Evolutionary conservation across 176 grass and related monocot genomes (phyloP).

Genomic region (Canna indica): DNA sequence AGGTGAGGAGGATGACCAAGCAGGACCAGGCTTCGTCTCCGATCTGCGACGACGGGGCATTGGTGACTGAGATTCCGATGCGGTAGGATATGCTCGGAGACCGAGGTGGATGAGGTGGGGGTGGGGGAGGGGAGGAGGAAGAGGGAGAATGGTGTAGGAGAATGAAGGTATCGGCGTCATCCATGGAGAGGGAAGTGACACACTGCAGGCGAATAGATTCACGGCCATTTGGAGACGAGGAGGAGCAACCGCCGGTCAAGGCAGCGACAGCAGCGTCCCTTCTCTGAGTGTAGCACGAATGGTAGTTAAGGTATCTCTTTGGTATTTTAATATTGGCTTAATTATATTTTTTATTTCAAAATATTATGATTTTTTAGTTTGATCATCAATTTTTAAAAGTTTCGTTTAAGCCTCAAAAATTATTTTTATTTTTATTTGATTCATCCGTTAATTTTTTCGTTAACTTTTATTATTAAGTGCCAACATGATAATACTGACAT

Average conservation of each 20-base stretch:
- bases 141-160: background rate
- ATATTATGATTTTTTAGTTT: no score
- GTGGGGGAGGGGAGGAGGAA: background rate
- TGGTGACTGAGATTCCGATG: background rate
- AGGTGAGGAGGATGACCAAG: slow-evolving; percentile 34
- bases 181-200: background rate
- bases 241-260: background rate
- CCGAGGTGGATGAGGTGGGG: background rate
- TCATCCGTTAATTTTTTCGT: no score
- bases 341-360: no score
- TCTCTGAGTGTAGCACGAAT: no score
- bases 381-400: no score
- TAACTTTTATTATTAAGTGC: no score
- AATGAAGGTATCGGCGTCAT: background rate
- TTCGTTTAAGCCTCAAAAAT: no score
- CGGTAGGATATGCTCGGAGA: slow-evolving; percentile 8
- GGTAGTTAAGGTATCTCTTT: no score
- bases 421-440: no score
- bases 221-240: background rate
- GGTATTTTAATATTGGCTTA: no score
- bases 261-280: background rate
- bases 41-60: background rate
- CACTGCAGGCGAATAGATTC: background rate
- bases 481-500: no score
- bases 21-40: slow-evolving; percentile 36